These are phyloP conservation scores for Fusarium avenaceum DNA, from an alignment of 2,329 filamentous ascomycete species.

Conservation along the genomic window DNA sequence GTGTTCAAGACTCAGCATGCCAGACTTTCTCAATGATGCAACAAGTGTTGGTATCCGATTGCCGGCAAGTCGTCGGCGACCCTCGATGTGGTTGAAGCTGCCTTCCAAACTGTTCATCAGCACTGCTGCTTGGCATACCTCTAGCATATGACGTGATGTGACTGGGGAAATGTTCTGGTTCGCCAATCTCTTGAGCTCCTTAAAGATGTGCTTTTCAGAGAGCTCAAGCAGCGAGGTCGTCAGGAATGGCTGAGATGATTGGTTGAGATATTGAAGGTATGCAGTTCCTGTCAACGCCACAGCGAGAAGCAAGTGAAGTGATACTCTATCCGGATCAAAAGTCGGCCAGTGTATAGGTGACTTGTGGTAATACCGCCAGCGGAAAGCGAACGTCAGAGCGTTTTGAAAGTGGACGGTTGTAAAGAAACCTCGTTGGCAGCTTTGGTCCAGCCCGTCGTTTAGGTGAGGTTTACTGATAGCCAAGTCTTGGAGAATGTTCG, in stretches of 20 bases:
- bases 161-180: background rate
- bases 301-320: slow-evolving; percentile 22
- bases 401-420: slow-evolving; percentile 12
- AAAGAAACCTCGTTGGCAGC: slow-evolving; percentile 10
- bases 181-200: slow-evolving; percentile 3
- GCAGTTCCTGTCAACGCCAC: slow-evolving; percentile 15
- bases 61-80: slow-evolving; percentile 15
- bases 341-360: slow-evolving; percentile 36
- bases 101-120: slow-evolving; percentile 23
- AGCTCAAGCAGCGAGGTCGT: slow-evolving; percentile 6
- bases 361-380: slow-evolving; percentile 23
- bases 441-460: background rate
- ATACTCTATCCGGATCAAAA: slow-evolving; percentile 23
- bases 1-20: slow-evolving; percentile 7
- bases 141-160: slow-evolving; percentile 6
- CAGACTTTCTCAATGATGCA: slow-evolving; percentile 9
- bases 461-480: slow-evolving; percentile 14
- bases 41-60: slow-evolving; percentile 23
- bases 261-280: background rate
- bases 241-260: background rate
- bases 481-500: background rate
- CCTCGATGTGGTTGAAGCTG: slow-evolving; percentile 8
- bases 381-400: slow-evolving; percentile 11
- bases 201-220: slow-evolving; percentile 33
- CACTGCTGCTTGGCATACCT: slow-evolving; percentile 31